A percentile compares a stretch with the other conserved stretches of the same genome.
Evolutionary conservation across 768 basidiomycete species (phyloP).

Genomic region (Pleurotus djamor): DNA sequence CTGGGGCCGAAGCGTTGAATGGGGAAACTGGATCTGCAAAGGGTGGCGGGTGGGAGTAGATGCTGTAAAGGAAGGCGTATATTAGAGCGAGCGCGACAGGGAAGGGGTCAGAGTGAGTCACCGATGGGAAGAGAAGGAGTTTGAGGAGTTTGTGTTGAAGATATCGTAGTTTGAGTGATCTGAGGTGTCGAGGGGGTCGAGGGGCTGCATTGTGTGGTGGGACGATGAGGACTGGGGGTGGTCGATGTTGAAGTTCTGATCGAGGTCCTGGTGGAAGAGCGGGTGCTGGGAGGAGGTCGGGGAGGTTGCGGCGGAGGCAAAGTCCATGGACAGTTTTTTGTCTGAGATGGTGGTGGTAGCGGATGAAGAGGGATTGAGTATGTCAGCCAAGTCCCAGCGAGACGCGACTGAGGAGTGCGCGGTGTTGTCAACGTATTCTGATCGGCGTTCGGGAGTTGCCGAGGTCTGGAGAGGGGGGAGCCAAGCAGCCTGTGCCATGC

Average conservation of each 20-base stretch:
- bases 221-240: constrained; percentile 29
- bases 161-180: constrained; percentile 67
- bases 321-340: constrained; percentile 57
- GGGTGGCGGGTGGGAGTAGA: constrained; percentile 54
- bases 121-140: constrained; percentile 52
- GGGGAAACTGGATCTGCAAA: constrained; percentile 61
- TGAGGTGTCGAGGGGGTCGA: constrained; percentile 50
- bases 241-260: constrained; percentile 47
- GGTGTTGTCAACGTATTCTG: constrained; percentile 41
- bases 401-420: constrained; percentile 26
- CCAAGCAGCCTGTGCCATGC: constrained; percentile 36
- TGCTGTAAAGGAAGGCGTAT: constrained; percentile 33
- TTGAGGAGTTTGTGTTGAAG: constrained; percentile 41
- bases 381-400: constrained; percentile 42
- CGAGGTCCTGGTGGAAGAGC: constrained; percentile 59
- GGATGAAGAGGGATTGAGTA: constrained; percentile 35
- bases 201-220: constrained; percentile 34
- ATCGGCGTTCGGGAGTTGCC: constrained; percentile 58
- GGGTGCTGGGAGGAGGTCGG: constrained; percentile 34
- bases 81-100: constrained; percentile 40
- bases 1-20: constrained; percentile 44
- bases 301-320: constrained; percentile 23
- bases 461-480: constrained; percentile 29
- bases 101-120: constrained; percentile 61
- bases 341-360: constrained; percentile 17